phyloP scores from a whole-genome alignment of 1,284 basidiomycete genomes.

The Sphaerobolus stellatus region DNA sequence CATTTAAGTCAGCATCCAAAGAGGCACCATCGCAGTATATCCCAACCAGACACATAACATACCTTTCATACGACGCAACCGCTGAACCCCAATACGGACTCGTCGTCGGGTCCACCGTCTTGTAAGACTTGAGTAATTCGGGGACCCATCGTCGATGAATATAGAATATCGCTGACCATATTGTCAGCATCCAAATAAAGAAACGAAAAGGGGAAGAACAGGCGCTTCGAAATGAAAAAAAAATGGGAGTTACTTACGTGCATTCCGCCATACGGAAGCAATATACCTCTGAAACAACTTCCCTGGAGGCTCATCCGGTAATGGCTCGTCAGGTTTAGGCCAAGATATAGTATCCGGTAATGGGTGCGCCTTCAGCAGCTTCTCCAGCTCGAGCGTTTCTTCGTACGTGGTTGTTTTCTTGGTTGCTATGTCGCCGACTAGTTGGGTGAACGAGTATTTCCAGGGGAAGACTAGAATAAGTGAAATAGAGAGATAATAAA shows the following conservation, averaged over 20 bases:
- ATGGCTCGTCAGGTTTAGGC: slow-evolving; percentile 2
- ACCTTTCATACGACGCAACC: slow-evolving; percentile 9
- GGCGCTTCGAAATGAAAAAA: background rate
- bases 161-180: slow-evolving; percentile 7
- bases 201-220: too few species aligned
- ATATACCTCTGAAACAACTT: slow-evolving; percentile 11
- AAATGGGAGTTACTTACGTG: background rate
- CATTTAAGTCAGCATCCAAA: background rate
- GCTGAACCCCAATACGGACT: slow-evolving; percentile 10
- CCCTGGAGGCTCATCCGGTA: slow-evolving; percentile 7
- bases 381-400: slow-evolving; percentile 9
- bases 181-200: too few species aligned
- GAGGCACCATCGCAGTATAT: background rate
- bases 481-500: too few species aligned
- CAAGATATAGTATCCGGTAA: slow-evolving; percentile 4
- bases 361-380: slow-evolving; percentile 3
- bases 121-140: slow-evolving; percentile 3
- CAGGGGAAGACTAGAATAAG: slow-evolving; percentile 10
- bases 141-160: slow-evolving; percentile 11
- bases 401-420: slow-evolving; percentile 3
- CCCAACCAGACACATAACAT: background rate
- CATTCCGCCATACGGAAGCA: slow-evolving; percentile 5
- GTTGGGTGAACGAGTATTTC: slow-evolving; percentile 13
- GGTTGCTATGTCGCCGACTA: slow-evolving; percentile 1
- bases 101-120: slow-evolving; percentile 4